Evolutionary conservation across 371 early-diverging fungal species (phyloP), one percentile per base, ranked within the genome.

Genomic region (Mortierella sp.): DNA sequence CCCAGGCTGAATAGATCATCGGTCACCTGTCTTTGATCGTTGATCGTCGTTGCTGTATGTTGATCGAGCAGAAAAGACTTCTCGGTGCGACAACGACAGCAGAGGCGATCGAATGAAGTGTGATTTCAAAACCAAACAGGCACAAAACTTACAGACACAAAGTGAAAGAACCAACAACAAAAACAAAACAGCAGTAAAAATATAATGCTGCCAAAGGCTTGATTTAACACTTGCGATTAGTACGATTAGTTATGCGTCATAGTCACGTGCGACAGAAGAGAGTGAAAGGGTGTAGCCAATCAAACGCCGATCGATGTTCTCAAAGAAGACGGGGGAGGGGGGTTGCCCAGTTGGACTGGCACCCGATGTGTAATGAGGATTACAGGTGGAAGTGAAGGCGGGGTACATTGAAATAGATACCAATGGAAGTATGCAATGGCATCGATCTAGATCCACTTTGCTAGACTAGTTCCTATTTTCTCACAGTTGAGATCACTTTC

Each of bases 91-190:
- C 8, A 47, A 6, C 5, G 34, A 55, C 55, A 53, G 31, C 19
- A 64, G 41, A 29, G 52, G 14, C 8, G 52, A 52, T 22, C n/a
- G 52, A n/a, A n/a, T n/a, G n/a, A n/a, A n/a, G n/a, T n/a, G n/a
- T n/a, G n/a, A n/a, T 29, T 34, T 37, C 47, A 16, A 68, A 68
- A 68, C 40, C 68, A 68, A 68, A 52, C 68, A 68, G 68, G 68
- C 41, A 68, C 68, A 68, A 68, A 68, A 68, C 68, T 68, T 68
- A 68, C 68, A 68, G 68, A 68, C 68, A 50, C 68, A 68, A 68
- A 68, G 68, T 68, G 68, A 68, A 68, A 68, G 68, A 68, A 68
- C 39, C 67, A 67, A 53, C 61, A 61, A 34, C 37, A 61, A 61
- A 31, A 61, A 34, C 61, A 61, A 61, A 53, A 61, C 61, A 61